phyloP scores from a whole-genome alignment of 805 yeast species.

The Saccharomycopsis fodiens region DNA sequence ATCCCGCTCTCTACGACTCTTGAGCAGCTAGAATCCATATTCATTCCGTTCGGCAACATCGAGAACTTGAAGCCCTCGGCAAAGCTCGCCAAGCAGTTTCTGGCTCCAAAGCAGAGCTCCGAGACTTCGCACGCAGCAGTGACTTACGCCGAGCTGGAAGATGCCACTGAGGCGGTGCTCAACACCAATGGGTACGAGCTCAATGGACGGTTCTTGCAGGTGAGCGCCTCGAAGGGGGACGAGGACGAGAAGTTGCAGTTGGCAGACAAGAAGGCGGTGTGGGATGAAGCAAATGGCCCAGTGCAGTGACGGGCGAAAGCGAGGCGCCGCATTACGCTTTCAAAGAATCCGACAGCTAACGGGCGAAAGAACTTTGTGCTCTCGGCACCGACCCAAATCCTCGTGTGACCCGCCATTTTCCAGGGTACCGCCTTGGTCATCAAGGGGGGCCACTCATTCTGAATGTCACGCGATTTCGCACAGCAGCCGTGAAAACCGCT shows the following conservation, averaged over 20 bases:
- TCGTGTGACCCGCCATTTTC: no score
- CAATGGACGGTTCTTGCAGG: neutral
- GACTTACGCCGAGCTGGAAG: neutral
- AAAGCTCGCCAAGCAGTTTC: constrained; percentile 3
- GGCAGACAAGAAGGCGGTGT: constrained; percentile 6
- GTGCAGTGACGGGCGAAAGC: no score
- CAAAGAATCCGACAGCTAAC: neutral
- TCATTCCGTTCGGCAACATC: constrained; percentile 18
- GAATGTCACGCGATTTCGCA: no score
- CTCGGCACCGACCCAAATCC: no score
- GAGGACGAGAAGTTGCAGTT: neutral
- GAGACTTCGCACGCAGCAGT: neutral
- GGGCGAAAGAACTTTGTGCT: no score
- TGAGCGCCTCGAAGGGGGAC: neutral
- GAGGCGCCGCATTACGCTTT: neutral
- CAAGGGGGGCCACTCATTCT: no score
- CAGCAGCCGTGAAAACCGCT: no score
- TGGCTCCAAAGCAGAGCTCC: neutral
- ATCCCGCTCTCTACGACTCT: constrained; percentile 11
- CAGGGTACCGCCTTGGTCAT: no score
- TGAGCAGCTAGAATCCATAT: constrained; percentile 6
- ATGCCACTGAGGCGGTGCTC: constrained; percentile 5
- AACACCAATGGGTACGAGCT: constrained; percentile 2
- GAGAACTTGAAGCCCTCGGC: constrained; percentile 1
- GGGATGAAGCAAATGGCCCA: constrained; percentile 10